Percentiles rank a stretch among this genome's conserved stretches.
These are phyloP conservation scores for Prunus mira DNA, from an alignment of 306 rosid species.

Conservation along the genomic window DNA sequence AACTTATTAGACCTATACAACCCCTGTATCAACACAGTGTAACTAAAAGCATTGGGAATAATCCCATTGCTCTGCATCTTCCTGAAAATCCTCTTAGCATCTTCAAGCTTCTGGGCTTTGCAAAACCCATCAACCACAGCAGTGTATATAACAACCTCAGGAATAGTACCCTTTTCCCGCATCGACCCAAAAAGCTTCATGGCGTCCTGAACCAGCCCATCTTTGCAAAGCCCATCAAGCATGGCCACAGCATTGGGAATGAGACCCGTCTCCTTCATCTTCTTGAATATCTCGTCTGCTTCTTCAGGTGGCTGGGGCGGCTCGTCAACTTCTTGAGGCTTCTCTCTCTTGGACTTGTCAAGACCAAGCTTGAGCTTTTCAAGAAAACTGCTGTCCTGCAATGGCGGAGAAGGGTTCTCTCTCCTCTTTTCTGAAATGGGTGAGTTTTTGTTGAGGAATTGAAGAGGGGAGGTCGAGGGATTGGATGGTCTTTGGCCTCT, in stretches of 20 bases:
- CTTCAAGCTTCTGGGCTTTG: slow-evolving; percentile 70
- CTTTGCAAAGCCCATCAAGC: slow-evolving; percentile 97
- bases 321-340: slow-evolving; percentile 22
- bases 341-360: slow-evolving; percentile 25
- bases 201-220: slow-evolving; percentile 90
- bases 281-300: slow-evolving; percentile 78
- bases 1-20: slow-evolving; percentile 44
- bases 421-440: slow-evolving; percentile 14
- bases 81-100: slow-evolving; percentile 73
- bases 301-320: slow-evolving; percentile 47
- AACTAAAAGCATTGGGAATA: slow-evolving; percentile 77
- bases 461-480: slow-evolving; percentile 24
- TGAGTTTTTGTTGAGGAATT: slow-evolving; percentile 23
- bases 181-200: slow-evolving; percentile 82
- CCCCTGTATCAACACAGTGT: slow-evolving; percentile 69
- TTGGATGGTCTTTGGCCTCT: slow-evolving; percentile 29
- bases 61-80: slow-evolving; percentile 75
- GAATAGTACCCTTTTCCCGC: slow-evolving; percentile 91
- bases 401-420: slow-evolving; percentile 19
- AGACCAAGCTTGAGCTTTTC: slow-evolving; percentile 62
- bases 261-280: slow-evolving; percentile 90
- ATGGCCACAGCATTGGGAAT: slow-evolving; percentile 93
- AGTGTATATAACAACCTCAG: slow-evolving; percentile 85
- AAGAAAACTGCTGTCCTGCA: slow-evolving; percentile 57
- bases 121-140: slow-evolving; percentile 86